Percentiles rank a stretch among this genome's conserved stretches.
phyloP scores from a whole-genome alignment of 192 early-diverging fungal species.

The Coemansia sp. region DNA sequence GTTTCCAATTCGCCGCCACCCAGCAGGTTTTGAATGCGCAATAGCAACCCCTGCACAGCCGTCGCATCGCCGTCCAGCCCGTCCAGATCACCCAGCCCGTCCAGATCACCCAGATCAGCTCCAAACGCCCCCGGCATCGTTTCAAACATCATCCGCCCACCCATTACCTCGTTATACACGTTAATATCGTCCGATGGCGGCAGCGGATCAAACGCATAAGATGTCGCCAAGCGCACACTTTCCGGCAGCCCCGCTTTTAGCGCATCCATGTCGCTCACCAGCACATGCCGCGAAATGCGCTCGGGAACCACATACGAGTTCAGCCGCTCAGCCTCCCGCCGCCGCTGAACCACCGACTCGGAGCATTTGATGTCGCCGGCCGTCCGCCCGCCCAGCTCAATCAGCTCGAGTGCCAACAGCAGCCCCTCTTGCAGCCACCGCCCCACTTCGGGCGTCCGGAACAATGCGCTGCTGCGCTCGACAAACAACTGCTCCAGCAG shows the following conservation, averaged over 20 bases:
- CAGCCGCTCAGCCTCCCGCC: slow-evolving; percentile 16
- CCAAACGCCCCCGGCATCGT: slow-evolving; percentile 36
- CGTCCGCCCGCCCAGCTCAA: slow-evolving; percentile 6
- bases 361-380: not conserved
- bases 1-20: not conserved
- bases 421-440: slow-evolving; percentile 57
- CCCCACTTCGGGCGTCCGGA: slow-evolving; percentile 78
- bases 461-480: slow-evolving; percentile 71
- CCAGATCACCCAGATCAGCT: slow-evolving; percentile 4
- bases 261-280: slow-evolving; percentile 46
- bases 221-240: slow-evolving; percentile 21
- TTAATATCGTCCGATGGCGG: slow-evolving; percentile 44
- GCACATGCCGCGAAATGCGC: slow-evolving; percentile 49
- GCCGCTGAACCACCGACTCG: slow-evolving; percentile 6
- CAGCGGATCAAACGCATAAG: slow-evolving; percentile 53
- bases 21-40: slow-evolving; percentile 13
- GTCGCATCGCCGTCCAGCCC: slow-evolving; percentile 14
- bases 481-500: slow-evolving; percentile 71
- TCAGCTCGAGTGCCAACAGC: slow-evolving; percentile 38
- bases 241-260: slow-evolving; percentile 47
- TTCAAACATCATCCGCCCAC: slow-evolving; percentile 9
- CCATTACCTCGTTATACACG: slow-evolving; percentile 29
- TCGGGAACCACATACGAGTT: slow-evolving; percentile 47
- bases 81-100: not conserved
- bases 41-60: slow-evolving; percentile 19